Conservation (phyloP, 805 yeast genomes). For the Debaryomyces prosopidis region DNA sequence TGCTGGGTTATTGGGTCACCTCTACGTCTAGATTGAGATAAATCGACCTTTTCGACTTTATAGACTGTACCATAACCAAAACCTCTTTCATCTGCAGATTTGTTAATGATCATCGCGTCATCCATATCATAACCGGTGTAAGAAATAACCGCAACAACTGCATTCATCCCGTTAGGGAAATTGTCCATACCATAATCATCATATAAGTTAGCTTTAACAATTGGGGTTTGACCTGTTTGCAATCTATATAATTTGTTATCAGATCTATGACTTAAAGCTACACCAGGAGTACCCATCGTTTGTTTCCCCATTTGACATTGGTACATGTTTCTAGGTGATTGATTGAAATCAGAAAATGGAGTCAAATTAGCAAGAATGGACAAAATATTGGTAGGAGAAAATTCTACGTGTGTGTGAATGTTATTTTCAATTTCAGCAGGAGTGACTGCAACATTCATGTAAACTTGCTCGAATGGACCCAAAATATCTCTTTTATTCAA, state of each 20-base stretch:
- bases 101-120: slow-evolving; percentile 98
- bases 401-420: slow-evolving; percentile 90
- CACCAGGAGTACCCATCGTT: slow-evolving; percentile 99
- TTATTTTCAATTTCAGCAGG: slow-evolving; percentile 85
- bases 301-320: slow-evolving; percentile 99
- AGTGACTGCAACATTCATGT: slow-evolving; percentile 93
- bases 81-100: slow-evolving; percentile 97
- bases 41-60: slow-evolving; percentile 90
- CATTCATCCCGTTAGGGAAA: slow-evolving; percentile 97
- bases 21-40: slow-evolving; percentile 72
- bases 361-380: slow-evolving; percentile 96
- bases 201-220: slow-evolving; percentile 88
- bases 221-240: slow-evolving; percentile 96
- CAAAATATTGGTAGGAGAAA: slow-evolving; percentile 88
- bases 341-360: slow-evolving; percentile 97
- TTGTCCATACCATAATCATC: slow-evolving; percentile 98
- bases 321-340: slow-evolving; percentile 99
- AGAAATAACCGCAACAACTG: slow-evolving; percentile 97
- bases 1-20: slow-evolving; percentile 95
- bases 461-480: slow-evolving; percentile 98
- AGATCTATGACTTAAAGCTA: slow-evolving; percentile 85
- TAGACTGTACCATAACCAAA: slow-evolving; percentile 96
- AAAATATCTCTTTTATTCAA: slow-evolving; percentile 79
- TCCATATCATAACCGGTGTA: slow-evolving; percentile 99
- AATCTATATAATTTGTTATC: slow-evolving; percentile 92